Conservation (phyloP, 352 stramenopile genomes). For the Pythium monospermum region DNA sequence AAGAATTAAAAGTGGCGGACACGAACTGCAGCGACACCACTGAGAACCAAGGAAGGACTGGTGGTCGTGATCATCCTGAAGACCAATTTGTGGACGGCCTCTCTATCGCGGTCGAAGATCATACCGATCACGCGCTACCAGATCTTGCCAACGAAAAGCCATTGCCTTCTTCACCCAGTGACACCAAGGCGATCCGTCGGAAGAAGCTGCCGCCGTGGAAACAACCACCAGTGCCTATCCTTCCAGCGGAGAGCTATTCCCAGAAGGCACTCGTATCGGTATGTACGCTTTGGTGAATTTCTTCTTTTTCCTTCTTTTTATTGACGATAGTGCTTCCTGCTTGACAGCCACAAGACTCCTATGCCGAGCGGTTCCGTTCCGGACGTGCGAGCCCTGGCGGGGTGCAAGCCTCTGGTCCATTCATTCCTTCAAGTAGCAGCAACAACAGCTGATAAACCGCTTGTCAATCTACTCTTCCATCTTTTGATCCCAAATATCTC, state of each 20-base stretch:
- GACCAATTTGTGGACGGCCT: no score
- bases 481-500: no score
- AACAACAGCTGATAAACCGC: neutral
- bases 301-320: neutral
- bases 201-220: constrained; percentile 50
- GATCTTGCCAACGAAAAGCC: neutral
- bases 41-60: neutral
- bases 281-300: neutral
- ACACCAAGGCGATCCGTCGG: constrained; percentile 6
- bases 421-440: neutral
- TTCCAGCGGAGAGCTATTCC: constrained; percentile 42
- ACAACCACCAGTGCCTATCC: constrained; percentile 47
- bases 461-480: no score
- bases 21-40: no score
- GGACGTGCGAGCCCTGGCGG: constrained; percentile 4
- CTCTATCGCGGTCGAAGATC: no score
- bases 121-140: no score
- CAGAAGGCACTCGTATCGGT: constrained; percentile 48
- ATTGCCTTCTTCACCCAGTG: neutral
- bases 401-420: neutral
- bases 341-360: constrained; percentile 26
- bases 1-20: no score
- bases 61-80: neutral
- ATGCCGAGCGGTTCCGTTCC: constrained; percentile 23
- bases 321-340: neutral